Conservation (phyloP, 257 asterid species). For the Hygrophila difformis region DNA sequence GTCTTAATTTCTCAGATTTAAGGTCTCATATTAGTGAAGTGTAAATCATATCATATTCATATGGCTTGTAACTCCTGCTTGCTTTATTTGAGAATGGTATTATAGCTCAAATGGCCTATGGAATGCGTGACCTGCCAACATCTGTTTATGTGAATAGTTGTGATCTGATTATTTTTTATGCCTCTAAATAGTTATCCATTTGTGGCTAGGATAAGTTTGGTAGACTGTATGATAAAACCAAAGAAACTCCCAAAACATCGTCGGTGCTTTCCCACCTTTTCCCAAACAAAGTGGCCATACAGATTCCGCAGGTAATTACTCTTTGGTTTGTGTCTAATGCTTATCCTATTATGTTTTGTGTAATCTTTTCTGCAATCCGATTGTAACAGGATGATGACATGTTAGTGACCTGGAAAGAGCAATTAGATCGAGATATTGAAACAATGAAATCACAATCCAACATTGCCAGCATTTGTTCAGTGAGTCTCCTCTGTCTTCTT, state of each 20-base stretch:
- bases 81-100: too few species aligned
- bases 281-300: conserved; percentile 84
- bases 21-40: too few species aligned
- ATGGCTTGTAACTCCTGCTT: too few species aligned
- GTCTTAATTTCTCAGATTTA: too few species aligned
- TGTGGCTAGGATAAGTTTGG: conserved; percentile 58
- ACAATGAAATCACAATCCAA: conserved; percentile 75
- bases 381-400: conserved; percentile 60
- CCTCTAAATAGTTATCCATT: background rate
- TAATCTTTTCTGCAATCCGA: conserved; percentile 3
- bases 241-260: conserved; percentile 65
- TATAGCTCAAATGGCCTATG: too few species aligned
- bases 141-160: too few species aligned
- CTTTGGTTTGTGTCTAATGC: conserved; percentile 11
- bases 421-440: conserved; percentile 69
- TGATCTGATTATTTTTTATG: conserved; percentile 1
- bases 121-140: too few species aligned
- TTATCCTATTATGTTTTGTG: conserved; percentile 4
- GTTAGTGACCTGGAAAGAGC: conserved; percentile 72
- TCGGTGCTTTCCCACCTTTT: conserved; percentile 82
- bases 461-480: conserved; percentile 52
- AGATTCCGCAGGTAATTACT: conserved; percentile 68
- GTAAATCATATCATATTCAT: too few species aligned
- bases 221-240: conserved; percentile 62
- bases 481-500: conserved; percentile 28